Conservation (phyloP, 2,329 filamentous ascomycete genomes). For the Tolypocladium tundrense region DNA sequence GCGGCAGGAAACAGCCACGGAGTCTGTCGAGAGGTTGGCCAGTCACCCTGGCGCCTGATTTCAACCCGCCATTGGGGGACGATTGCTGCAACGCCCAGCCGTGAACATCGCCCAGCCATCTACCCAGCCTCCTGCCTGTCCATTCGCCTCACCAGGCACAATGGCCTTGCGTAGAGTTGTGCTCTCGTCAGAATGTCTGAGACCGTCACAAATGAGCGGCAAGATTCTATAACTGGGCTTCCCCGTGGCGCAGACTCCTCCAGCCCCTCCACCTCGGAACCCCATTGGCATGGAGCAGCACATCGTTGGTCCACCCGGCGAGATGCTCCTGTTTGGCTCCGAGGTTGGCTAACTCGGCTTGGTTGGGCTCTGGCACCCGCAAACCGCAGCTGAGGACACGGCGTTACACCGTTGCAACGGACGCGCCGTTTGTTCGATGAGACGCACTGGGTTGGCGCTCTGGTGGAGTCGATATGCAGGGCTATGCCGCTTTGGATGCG, state of each 20-base stretch:
- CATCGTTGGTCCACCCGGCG: background rate
- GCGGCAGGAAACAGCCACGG: background rate
- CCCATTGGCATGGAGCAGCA: background rate
- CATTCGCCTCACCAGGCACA: background rate
- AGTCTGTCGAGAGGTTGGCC: background rate
- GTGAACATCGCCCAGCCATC: background rate
- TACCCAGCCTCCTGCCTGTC: background rate
- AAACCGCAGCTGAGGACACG: background rate
- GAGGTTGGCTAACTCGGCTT: background rate
- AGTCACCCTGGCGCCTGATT: background rate
- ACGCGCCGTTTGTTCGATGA: constrained; percentile 3
- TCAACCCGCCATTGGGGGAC: background rate
- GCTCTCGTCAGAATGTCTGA: background rate
- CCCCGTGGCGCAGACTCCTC: background rate
- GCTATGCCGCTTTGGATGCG: constrained; percentile 13
- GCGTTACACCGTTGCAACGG: background rate
- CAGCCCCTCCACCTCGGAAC: background rate
- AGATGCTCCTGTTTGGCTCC: background rate
- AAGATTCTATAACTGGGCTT: background rate
- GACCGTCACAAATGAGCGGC: background rate
- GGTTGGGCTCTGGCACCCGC: background rate
- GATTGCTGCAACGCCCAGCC: background rate
- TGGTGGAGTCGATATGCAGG: constrained; percentile 8
- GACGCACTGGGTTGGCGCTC: constrained; percentile 5
- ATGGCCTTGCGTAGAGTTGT: background rate